Evolutionary conservation across 805 yeast genomes (phyloP), one percentile per base, ranked within the genome.

Genomic region (Nakazawaea holstii): DNA sequence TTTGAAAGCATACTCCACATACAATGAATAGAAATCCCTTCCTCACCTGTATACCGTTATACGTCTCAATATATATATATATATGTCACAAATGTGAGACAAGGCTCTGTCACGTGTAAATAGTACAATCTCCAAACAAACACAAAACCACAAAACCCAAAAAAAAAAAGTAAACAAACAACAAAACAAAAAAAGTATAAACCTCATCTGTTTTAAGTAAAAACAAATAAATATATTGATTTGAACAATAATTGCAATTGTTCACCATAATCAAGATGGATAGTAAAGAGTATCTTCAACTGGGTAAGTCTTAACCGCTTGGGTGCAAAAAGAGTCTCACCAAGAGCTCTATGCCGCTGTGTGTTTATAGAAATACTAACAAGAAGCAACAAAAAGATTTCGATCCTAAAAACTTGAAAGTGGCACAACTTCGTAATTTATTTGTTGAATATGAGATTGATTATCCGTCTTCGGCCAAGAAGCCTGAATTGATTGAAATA

Each of bases 361-460:
- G 13, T 26, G 39, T 6, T 35, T 15, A 27, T n/a, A n/a, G n/a
- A 17, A 30, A 10, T 43, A 53, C 65, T 61, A 45, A 68, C 56
- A 11, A 65, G 62, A 14, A 28, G 32, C 20, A n/a, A 28, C 31
- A 8, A 11, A 55, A 57, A 65, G 86, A 74, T n/a, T 88, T 87
- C 62, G 82, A 89, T 59, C 85, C 92, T 6, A 66, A 73, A 26
- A 67, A 73, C 35, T 67, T 85, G 53, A 84, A 80, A 44, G 82
- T 87, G 20, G 79, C 90, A 3, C 79, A 86, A 50, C 70, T 92
- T 58, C 75, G 94, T 56, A 74, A 80, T 20, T 73, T 88, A 20
- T 69, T 92, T 45, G 64, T 71, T 10, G 82, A 77, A 47, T 76
- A 88, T 59, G 72, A 76, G n/a, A 69, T 91, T n/a, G 62, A 65